Evolutionary conservation across 2,329 filamentous ascomycete species (phyloP).

Genomic region (Monilinia polystroma): DNA sequence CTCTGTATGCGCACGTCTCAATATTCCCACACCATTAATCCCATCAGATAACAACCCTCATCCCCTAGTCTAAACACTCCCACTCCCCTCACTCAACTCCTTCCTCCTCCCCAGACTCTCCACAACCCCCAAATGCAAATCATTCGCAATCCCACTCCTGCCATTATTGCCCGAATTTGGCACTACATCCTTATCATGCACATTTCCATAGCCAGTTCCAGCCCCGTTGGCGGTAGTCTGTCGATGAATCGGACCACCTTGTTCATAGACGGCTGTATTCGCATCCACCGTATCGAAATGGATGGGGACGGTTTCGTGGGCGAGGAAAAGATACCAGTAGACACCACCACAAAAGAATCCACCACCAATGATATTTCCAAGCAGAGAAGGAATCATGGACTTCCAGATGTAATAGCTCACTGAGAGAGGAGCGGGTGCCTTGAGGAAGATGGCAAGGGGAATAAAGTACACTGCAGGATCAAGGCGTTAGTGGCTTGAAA

Average conservation of each 20-base stretch:
- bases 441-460: constrained; percentile 51
- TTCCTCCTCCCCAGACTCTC: constrained; percentile 26
- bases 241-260: constrained; percentile 28
- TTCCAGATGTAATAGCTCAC: constrained; percentile 58
- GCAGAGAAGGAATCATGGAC: constrained; percentile 51
- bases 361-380: constrained; percentile 56
- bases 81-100: constrained; percentile 9
- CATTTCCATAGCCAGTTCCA: constrained; percentile 26
- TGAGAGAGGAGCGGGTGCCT: constrained; percentile 44
- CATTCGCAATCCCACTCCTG: constrained; percentile 29
- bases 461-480: constrained; percentile 46
- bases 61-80: constrained; percentile 9
- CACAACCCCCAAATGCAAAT: constrained; percentile 27
- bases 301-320: constrained; percentile 33
- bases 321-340: constrained; percentile 50
- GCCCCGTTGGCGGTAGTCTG: constrained; percentile 26
- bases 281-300: constrained; percentile 33
- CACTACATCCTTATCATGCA: not conserved
- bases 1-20: no score
- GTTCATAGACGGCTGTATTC: constrained; percentile 29
- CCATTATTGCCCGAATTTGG: constrained; percentile 29
- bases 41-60: not conserved
- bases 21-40: no score
- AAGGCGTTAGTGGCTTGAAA: constrained; percentile 8
- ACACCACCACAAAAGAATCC: constrained; percentile 51